Evolutionary conservation across 2,329 filamentous ascomycete genomes (phyloP).

Genomic region (Penicillium sclerotiorum): DNA sequence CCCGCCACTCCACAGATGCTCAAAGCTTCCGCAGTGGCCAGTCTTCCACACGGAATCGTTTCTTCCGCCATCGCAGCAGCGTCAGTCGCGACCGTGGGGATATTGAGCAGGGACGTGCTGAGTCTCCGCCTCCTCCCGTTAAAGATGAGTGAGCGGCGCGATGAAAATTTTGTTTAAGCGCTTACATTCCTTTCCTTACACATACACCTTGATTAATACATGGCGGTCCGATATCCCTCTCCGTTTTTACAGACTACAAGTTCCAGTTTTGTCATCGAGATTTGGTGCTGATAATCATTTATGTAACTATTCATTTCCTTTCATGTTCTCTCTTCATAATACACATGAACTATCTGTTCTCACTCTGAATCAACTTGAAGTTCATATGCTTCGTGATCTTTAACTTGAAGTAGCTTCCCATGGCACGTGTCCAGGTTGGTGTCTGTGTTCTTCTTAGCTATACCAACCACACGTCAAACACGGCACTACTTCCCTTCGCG

Average conservation of each 20-base stretch:
- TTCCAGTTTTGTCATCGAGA: neutral
- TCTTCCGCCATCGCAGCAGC: conserved; percentile 57
- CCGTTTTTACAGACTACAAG: neutral
- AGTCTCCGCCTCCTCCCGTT: conserved; percentile 17
- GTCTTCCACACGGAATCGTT: conserved; percentile 59
- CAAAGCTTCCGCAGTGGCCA: conserved; percentile 34
- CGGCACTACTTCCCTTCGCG: no score
- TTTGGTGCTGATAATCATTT: no score
- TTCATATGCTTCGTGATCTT: no score
- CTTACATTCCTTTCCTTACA: neutral
- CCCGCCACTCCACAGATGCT: conserved; percentile 34
- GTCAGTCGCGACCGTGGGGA: conserved; percentile 38
- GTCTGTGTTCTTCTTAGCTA: no score
- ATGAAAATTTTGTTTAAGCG: neutral
- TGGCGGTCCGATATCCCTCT: neutral
- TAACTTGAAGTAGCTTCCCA: no score
- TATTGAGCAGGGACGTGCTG: conserved; percentile 52
- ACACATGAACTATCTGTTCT: no score
- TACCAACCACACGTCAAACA: no score
- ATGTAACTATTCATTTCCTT: no score
- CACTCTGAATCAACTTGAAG: no score
- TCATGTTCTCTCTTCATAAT: no score
- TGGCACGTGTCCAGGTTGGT: no score
- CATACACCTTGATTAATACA: neutral
- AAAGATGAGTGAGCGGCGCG: neutral